Percentiles rank a stretch among this genome's conserved stretches.
Conservation (phyloP, 768 basidiomycete genomes). For the Fomitopsis pulvina region DNA sequence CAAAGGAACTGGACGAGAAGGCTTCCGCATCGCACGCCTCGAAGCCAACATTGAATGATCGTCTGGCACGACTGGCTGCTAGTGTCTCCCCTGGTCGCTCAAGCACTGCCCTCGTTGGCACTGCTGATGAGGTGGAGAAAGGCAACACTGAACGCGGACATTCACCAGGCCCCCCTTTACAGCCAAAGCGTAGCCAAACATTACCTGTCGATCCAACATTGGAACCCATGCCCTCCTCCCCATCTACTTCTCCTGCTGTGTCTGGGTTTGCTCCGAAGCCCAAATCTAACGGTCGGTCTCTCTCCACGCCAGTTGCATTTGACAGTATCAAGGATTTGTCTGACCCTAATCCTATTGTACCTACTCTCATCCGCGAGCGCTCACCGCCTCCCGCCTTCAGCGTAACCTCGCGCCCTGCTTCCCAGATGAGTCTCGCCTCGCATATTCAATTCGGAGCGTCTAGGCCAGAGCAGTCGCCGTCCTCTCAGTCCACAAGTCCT, state of each 20-base stretch:
- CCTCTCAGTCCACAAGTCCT: background rate
- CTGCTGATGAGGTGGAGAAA: slow-evolving; percentile 6
- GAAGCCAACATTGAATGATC: slow-evolving; percentile 22
- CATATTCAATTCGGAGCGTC: background rate
- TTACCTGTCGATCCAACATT: slow-evolving; percentile 14
- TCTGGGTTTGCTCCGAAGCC: slow-evolving; percentile 1
- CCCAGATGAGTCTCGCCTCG: slow-evolving; percentile 19
- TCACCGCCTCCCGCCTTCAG: slow-evolving; percentile 26
- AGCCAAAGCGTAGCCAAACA: slow-evolving; percentile 22
- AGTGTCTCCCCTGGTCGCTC: slow-evolving; percentile 8
- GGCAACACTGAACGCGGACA: slow-evolving; percentile 5
- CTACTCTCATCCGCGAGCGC: slow-evolving; percentile 26
- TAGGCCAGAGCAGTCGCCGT: slow-evolving; percentile 1
- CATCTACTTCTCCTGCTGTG: slow-evolving; percentile 10
- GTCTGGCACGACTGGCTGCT: slow-evolving; percentile 19
- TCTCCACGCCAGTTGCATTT: slow-evolving; percentile 23
- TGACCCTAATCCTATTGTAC: slow-evolving; percentile 23
- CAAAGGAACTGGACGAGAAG: slow-evolving; percentile 5
- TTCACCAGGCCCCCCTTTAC: slow-evolving; percentile 11
- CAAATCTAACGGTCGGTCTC: slow-evolving; percentile 16
- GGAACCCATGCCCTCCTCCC: slow-evolving; percentile 3
- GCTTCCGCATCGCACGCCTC: slow-evolving; percentile 9
- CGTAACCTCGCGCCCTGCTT: slow-evolving; percentile 29
- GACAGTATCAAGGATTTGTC: slow-evolving; percentile 15
- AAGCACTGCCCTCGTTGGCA: slow-evolving; percentile 4